These are phyloP conservation scores for Populus euphratica DNA, from an alignment of 345 rosid genomes.

Conservation along the genomic window DNA sequence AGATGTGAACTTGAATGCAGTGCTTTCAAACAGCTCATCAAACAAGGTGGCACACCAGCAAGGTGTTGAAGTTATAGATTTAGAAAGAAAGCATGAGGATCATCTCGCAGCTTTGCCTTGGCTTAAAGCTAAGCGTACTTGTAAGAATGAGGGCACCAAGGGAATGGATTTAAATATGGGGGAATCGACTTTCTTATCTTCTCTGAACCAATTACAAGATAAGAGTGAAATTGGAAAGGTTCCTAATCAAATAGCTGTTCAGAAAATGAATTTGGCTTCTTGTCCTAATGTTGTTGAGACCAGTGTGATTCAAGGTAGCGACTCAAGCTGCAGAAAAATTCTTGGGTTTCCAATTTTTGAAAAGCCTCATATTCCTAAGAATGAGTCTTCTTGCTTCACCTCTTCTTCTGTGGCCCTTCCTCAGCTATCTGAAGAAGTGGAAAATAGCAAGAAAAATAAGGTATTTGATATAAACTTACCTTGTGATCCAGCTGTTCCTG, in stretches of 20 bases:
- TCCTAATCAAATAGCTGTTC: conserved; percentile 27
- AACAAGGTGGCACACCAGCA: conserved; percentile 26
- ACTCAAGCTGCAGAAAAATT: conserved; percentile 43
- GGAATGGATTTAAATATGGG: conserved; percentile 44
- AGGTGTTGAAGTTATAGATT: conserved; percentile 37
- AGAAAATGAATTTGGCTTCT: conserved; percentile 38
- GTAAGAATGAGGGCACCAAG: conserved; percentile 34
- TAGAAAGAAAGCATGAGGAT: conserved; percentile 47
- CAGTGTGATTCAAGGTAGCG: conserved; percentile 31
- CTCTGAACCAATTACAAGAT: conserved; percentile 29
- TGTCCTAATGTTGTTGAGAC: conserved; percentile 35
- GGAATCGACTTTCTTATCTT: conserved; percentile 34
- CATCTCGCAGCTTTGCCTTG: conserved; percentile 51
- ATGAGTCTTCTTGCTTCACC: conserved; percentile 36
- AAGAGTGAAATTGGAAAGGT: conserved; percentile 34
- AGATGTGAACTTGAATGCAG: conserved; percentile 49
- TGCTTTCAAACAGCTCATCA: conserved; percentile 37
- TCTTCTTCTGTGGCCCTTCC: conserved; percentile 31
- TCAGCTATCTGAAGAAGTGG: conserved; percentile 37
- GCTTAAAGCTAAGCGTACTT: conserved; percentile 48
- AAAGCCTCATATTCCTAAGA: conserved; percentile 34
- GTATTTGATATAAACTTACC: conserved; percentile 80
- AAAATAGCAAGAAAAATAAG: conserved; percentile 37
- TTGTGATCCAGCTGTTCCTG: conserved; percentile 50
- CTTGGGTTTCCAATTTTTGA: conserved; percentile 51